phyloP scores from a whole-genome alignment of 2,329 filamentous ascomycete genomes.

The Myriosclerotinia scirpicola region DNA sequence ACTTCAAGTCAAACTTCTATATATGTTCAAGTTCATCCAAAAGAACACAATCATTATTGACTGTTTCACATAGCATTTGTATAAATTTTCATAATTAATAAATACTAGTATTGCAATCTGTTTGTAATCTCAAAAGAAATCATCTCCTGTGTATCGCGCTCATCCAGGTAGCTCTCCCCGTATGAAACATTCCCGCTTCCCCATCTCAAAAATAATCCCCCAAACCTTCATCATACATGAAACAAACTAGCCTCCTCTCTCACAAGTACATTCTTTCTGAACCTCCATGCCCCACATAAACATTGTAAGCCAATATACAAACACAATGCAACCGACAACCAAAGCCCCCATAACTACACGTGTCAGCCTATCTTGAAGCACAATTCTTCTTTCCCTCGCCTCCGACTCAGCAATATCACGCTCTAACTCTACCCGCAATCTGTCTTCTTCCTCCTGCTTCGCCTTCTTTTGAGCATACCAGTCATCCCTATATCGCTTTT shows the following conservation, averaged over 20 bases:
- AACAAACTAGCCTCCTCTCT: background rate
- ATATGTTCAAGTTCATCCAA: too few relatives aligned
- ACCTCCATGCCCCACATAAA: background rate
- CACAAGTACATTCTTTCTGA: background rate
- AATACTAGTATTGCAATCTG: background rate
- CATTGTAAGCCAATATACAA: background rate
- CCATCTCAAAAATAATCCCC: too few relatives aligned
- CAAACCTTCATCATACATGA: background rate
- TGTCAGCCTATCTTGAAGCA: fast-evolving
- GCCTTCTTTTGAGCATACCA: background rate
- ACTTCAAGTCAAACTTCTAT: too few relatives aligned
- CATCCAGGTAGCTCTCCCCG: too few relatives aligned
- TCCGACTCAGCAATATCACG: background rate
- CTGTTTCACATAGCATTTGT: too few relatives aligned
- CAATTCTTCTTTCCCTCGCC: background rate
- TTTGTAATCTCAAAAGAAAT: background rate
- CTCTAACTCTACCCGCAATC: background rate
- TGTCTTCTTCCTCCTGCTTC: background rate
- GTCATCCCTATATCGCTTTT: background rate
- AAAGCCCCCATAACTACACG: background rate
- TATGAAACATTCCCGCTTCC: too few relatives aligned
- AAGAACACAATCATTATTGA: too few relatives aligned
- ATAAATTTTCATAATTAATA: background rate
- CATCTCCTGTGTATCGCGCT: background rate
- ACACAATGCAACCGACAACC: background rate